Base-by-base conservation (phyloP, 108 stramenopile species). In the Cafeteria roenbergensis region DNA sequence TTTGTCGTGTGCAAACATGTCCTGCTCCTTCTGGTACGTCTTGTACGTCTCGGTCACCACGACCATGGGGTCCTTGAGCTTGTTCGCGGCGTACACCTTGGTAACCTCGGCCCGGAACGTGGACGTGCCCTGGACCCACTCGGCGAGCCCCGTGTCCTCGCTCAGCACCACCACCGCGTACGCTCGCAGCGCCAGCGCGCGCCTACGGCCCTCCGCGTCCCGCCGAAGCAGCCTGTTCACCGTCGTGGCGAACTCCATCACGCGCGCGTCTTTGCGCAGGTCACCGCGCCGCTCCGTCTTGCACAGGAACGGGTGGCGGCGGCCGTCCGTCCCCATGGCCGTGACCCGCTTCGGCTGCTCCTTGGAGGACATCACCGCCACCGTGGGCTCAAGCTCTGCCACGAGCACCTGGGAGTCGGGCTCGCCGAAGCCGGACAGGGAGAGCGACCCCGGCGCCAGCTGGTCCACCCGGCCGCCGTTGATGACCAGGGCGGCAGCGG, bases 201-300 rank as follows among this genome's bases (percentile, higher is more conserved):
- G 76, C 33, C 55, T 30, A 0, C 79, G 71, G 20, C 70, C 74
- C 32, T 70, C 73, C 0, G 74, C 61, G 26, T 88, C 76, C 4
- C 72, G 62, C 14, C 79, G 65, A 75, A 97, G 78, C 24, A 97
- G 75, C 27, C 95, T 84, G 70, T 99, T 99, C 55, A 97, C 88
- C 34, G 92, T 89, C 62, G 86, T 90, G 72, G 90, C 92, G 57
- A 94, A 77, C 65, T 99, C 98, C 82, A 97, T 95, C 38, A 97
- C 88, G 53, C 95, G 84, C 33, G 93, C 90, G 71, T 99, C 98
- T 82, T 99, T 99, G 30, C 98, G 78, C 34, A 99, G 82, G 68
- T 99, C 98, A 14, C 98, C 98, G 65, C 89, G 87, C 27, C 80
- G 85, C 70, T 99, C 98, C 72, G 91, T 85, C 75, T 99, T 99